Evolutionary conservation across 176 grass and related monocot species (phyloP).

Genomic region (Juncus effusus): DNA sequence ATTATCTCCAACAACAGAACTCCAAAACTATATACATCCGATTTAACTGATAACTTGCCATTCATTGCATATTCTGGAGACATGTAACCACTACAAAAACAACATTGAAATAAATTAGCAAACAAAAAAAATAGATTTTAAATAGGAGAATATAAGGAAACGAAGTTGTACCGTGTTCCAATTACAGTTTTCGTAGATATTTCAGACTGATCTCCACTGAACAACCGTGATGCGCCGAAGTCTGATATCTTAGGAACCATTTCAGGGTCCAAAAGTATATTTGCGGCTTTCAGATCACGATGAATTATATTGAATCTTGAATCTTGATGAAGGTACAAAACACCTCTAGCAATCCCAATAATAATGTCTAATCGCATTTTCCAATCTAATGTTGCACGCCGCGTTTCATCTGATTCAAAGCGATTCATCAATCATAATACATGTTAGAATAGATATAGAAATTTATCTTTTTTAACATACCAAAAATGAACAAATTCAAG

Average conservation of each 20-base stretch:
- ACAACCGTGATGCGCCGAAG: conserved; percentile 43
- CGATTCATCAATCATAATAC: too few species aligned
- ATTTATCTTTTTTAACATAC: too few species aligned
- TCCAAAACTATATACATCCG: conserved; percentile 50
- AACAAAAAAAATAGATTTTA: neutral
- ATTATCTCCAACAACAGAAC: conserved; percentile 40
- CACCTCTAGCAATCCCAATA: too few species aligned
- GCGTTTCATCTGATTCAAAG: too few species aligned
- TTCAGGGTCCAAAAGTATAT: conserved; percentile 47
- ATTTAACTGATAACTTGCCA: conserved; percentile 41
- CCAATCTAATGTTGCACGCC: too few species aligned
- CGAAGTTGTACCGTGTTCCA: conserved; percentile 38
- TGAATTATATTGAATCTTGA: conserved; percentile 56
- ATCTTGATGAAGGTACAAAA: conserved; percentile 63
- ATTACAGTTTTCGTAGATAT: conserved; percentile 38
- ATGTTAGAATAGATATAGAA: too few species aligned
- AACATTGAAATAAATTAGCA: neutral
- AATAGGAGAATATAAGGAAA: neutral
- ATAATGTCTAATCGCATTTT: too few species aligned
- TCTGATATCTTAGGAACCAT: conserved; percentile 76
- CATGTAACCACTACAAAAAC: conserved; percentile 28
- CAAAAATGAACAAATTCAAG: too few species aligned
- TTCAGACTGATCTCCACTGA: conserved; percentile 24
- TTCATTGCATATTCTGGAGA: conserved; percentile 50
- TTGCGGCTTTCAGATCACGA: conserved; percentile 53